Conservation (phyloP, 2,329 filamentous ascomycete species). For the Paracamarosporium sp. region DNA sequence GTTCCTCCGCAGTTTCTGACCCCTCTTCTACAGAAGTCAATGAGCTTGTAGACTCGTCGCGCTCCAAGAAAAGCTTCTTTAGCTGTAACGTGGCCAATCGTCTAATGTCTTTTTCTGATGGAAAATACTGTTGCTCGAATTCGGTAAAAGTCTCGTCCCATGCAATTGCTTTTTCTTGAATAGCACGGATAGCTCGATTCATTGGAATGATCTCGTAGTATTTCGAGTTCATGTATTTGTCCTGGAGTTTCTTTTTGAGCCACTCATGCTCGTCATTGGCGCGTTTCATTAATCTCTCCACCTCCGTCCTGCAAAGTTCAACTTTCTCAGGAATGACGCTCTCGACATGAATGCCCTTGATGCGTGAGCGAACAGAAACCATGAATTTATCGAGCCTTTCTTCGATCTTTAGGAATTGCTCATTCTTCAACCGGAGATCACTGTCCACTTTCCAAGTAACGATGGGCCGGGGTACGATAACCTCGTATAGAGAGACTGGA, state of each 20-base stretch:
- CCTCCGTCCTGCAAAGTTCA: conserved; percentile 80
- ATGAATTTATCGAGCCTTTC: conserved; percentile 87
- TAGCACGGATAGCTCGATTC: conserved; percentile 85
- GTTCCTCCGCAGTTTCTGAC: conserved; percentile 53
- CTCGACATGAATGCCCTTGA: conserved; percentile 89
- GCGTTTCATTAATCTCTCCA: conserved; percentile 78
- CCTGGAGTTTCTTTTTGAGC: conserved; percentile 79
- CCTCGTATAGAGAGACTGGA: conserved; percentile 88
- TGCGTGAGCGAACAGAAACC: conserved; percentile 79
- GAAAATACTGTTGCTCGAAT: conserved; percentile 92
- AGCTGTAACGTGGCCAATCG: conserved; percentile 90
- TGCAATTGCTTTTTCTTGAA: conserved; percentile 89
- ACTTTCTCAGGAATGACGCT: conserved; percentile 87
- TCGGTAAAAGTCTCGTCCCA: conserved; percentile 92
- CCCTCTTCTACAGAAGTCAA: conserved; percentile 73
- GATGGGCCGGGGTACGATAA: conserved; percentile 86
- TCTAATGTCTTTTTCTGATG: conserved; percentile 92
- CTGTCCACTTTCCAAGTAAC: conserved; percentile 99
- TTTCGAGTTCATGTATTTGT: conserved; percentile 89
- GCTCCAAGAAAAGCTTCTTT: conserved; percentile 92
- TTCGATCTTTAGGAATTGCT: conserved; percentile 82
- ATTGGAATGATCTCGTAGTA: conserved; percentile 97
- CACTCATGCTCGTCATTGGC: conserved; percentile 82
- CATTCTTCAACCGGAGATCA: conserved; percentile 90
- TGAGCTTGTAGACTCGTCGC: conserved; percentile 78